Base-by-base conservation (phyloP, 1,284 basidiomycete species). In the Tremellales sp. region DNA sequence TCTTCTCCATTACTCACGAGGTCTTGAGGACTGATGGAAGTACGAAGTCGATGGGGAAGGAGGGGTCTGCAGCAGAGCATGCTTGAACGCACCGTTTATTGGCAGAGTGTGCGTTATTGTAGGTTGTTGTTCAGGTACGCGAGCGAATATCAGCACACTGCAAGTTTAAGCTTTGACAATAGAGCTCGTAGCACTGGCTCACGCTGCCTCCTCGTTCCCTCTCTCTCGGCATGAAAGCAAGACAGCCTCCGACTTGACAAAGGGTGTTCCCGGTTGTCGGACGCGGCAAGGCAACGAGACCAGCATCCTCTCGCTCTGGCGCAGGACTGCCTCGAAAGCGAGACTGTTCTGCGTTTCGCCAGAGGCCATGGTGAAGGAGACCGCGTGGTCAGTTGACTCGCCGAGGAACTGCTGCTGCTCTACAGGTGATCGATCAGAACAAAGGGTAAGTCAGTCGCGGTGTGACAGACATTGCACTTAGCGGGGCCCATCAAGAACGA, bases 21-120 rank as follows among this genome's bases (percentile, higher is more conserved):
- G 68, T 40, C 62, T 62, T 19, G 68, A 62, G 51, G 63, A 66
- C 52, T 69, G 67, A 12, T 67, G 63, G 43, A 72, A 70, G 61
- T 64, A 70, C 6, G 64, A 67, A 8, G 54, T 57, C 4, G 70
- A 67, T 0, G 70, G 70, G 3, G 68, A 70, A 3, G 68, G 70
- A 2, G 70, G 70, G 6, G 62, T 61, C 46, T 72, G 70, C 22
- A 57, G 61, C 10, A 72, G 41, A 2, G 52, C 45, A 15, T 62
- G 58, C 17, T 52, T 53, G 50, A 69, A 62, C 3, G 39, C 31
- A 19, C 48, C 46, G 3, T 50, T 54, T 46, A 72, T 56, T 0
- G 67, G 62, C 5, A 72, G 49, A 4, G 56, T 45, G 24, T 61
- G 60, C 1, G 60, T 46, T 31, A 70, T 57, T 6, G 52, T 43